Conservation (phyloP, 179 eudicot species). For the Corrigiola litoralis region DNA sequence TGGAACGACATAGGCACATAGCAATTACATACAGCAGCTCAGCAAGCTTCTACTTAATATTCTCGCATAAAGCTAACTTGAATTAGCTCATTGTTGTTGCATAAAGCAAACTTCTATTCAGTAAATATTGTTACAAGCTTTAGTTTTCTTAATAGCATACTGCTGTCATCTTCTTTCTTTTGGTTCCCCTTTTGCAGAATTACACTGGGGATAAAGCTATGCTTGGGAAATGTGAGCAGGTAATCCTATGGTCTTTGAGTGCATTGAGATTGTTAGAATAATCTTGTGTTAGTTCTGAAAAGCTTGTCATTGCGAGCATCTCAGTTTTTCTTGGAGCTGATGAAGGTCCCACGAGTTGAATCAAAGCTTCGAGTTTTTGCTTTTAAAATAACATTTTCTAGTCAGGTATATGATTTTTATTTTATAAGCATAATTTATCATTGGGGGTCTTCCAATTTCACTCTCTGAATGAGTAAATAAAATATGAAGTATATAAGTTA, state of each 20-base stretch:
- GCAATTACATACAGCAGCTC: too few species aligned
- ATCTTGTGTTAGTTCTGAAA: neutral
- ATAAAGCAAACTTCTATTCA: neutral
- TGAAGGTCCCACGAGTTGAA: slow-evolving; percentile 97
- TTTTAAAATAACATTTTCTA: slow-evolving; percentile 74
- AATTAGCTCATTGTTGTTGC: neutral
- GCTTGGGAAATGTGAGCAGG: slow-evolving; percentile 99
- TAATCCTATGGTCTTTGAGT: slow-evolving; percentile 19
- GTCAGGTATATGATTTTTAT: slow-evolving; percentile 49
- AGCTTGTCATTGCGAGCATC: slow-evolving; percentile 22
- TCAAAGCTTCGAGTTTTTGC: slow-evolving; percentile 93
- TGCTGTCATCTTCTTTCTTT: slow-evolving; percentile 14
- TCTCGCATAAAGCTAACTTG: neutral
- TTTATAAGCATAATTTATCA: neutral
- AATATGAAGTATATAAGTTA: neutral
- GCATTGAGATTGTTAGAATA: slow-evolving; percentile 3
- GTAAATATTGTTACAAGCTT: neutral
- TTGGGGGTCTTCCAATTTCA: neutral
- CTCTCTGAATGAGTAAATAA: neutral
- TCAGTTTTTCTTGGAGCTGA: slow-evolving; percentile 95
- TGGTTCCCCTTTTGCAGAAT: slow-evolving; percentile 50
- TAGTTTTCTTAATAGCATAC: too few species aligned
- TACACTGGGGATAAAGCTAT: slow-evolving; percentile 76
- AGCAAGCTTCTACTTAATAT: neutral
- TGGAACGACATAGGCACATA: neutral